A percentile compares a stretch with the other conserved stretches of the same genome.
These are phyloP conservation scores for Agaricus subrufescens DNA, from an alignment of 768 basidiomycete species.

Conservation along the genomic window DNA sequence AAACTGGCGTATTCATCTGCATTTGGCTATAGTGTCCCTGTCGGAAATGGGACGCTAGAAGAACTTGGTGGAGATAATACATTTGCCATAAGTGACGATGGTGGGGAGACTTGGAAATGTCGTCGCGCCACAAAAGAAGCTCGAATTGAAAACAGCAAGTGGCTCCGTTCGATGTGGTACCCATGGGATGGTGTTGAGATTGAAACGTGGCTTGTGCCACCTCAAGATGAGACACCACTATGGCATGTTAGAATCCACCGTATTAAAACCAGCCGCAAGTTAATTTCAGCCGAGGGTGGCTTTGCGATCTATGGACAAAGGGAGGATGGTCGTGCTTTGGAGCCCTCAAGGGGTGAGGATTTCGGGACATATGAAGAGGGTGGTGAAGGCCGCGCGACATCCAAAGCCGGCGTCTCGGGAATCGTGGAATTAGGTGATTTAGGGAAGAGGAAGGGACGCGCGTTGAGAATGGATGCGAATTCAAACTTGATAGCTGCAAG, in stretches of 20 bases:
- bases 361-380: conserved; percentile 48
- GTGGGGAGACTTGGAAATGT: conserved; percentile 69
- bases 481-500: conserved; percentile 64
- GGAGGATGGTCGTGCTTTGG: conserved; percentile 53
- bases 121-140: conserved; percentile 61
- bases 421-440: conserved; percentile 43
- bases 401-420: conserved; percentile 58
- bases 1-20: conserved; percentile 75
- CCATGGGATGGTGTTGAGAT: conserved; percentile 71
- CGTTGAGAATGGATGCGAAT: conserved; percentile 68
- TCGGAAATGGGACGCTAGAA: conserved; percentile 61
- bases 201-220: conserved; percentile 73
- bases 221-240: conserved; percentile 46
- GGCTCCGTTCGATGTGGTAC: conserved; percentile 68
- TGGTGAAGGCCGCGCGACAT: conserved; percentile 46
- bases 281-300: conserved; percentile 63
- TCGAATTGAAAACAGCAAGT: conserved; percentile 44
- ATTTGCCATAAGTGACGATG: conserved; percentile 65
- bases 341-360: conserved; percentile 34
- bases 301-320: conserved; percentile 71
- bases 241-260: conserved; percentile 74
- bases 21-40: conserved; percentile 74
- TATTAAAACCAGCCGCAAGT: conserved; percentile 43
- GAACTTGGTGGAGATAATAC: conserved; percentile 70
- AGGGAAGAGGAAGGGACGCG: conserved; percentile 26